Conservation (phyloP, 2,329 filamentous ascomycete species). For the Fusarium sp. region DNA sequence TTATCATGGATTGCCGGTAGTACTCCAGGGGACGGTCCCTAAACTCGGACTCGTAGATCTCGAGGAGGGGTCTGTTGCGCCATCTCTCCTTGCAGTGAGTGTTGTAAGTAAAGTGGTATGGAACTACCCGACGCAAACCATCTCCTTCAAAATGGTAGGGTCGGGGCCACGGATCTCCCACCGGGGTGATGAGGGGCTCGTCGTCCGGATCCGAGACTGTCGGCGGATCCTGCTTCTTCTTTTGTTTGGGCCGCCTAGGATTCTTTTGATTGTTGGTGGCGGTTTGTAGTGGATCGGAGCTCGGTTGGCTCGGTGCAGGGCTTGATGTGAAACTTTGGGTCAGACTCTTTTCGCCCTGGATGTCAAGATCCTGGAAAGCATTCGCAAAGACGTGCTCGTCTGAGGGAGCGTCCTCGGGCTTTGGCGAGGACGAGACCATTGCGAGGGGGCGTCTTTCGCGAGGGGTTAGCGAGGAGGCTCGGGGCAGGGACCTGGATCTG, state of each 20-base stretch:
- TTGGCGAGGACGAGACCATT: slow-evolving; percentile 40
- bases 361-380: slow-evolving; percentile 39
- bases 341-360: slow-evolving; percentile 29
- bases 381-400: slow-evolving; percentile 34
- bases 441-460: slow-evolving; percentile 30
- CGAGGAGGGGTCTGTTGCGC: slow-evolving; percentile 84
- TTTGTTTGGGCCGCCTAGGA: slow-evolving; percentile 33
- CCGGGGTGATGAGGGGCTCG: slow-evolving; percentile 52
- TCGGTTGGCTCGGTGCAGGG: slow-evolving; percentile 26
- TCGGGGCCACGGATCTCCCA: slow-evolving; percentile 62
- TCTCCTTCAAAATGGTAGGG: slow-evolving; percentile 86
- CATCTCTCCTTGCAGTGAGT: slow-evolving; percentile 95
- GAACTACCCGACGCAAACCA: slow-evolving; percentile 84
- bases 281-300: slow-evolving; percentile 22
- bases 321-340: slow-evolving; percentile 1
- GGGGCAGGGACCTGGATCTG: slow-evolving; percentile 39
- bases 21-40: slow-evolving; percentile 89
- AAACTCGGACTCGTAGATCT: slow-evolving; percentile 94
- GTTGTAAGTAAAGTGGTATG: slow-evolving; percentile 95
- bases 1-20: slow-evolving; percentile 87
- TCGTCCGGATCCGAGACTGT: slow-evolving; percentile 40
- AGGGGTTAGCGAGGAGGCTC: slow-evolving; percentile 29
- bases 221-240: slow-evolving; percentile 37
- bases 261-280: slow-evolving; percentile 25
- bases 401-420: slow-evolving; percentile 15